A percentile compares a stretch with the other conserved stretches of the same genome.
Conservation (phyloP, 306 rosid genomes). For the Rubus parviflorus region DNA sequence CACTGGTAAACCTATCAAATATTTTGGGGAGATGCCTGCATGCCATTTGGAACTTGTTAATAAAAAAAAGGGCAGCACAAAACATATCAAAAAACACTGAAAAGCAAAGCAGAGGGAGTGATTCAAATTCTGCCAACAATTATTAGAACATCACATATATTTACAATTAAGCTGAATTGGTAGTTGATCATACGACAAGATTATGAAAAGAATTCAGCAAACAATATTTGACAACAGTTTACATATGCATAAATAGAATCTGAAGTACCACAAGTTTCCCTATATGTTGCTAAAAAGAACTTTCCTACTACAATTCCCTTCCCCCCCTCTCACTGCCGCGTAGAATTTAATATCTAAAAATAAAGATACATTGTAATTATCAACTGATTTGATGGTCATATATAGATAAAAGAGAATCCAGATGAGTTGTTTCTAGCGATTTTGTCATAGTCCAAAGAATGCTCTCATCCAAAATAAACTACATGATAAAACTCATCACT, state of each 20-base stretch:
- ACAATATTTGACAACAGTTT: background rate
- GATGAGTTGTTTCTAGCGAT: too few species aligned
- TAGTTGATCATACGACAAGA: background rate
- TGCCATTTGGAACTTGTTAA: background rate
- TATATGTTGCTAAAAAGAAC: too few species aligned
- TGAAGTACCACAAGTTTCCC: too few species aligned
- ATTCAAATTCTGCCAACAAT: background rate
- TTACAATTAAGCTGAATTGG: background rate
- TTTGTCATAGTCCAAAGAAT: too few species aligned
- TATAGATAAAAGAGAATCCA: too few species aligned
- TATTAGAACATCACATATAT: background rate
- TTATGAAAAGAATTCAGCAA: background rate
- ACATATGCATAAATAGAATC: too few species aligned
- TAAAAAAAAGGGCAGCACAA: constrained; percentile 2
- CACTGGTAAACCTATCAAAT: constrained; percentile 56
- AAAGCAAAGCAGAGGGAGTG: background rate
- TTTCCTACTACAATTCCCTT: too few species aligned
- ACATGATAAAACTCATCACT: background rate
- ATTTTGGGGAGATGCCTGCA: constrained; percentile 66
- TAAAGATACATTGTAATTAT: too few species aligned
- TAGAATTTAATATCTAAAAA: too few species aligned
- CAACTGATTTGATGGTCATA: too few species aligned
- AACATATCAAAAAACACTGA: background rate
- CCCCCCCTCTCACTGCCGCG: too few species aligned
- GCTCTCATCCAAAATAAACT: background rate